Base-by-base conservation (phyloP, 2,329 filamentous ascomycete genomes). In the Trichoderma arundinaceum region DNA sequence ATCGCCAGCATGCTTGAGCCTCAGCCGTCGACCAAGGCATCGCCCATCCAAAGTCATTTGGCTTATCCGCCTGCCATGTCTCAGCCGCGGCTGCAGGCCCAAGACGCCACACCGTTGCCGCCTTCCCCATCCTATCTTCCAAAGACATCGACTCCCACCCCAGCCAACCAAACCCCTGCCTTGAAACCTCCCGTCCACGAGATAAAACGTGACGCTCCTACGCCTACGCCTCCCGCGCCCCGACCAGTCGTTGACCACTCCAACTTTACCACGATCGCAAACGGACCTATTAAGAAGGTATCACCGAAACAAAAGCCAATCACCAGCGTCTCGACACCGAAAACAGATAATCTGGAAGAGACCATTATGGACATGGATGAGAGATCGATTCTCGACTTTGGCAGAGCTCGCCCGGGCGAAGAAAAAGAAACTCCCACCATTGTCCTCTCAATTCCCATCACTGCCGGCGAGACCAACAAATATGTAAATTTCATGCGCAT, bases 401-500 rank as follows among this genome's bases (percentile, higher is more conserved):
- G 86, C 69, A 85, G 85, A 70, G 84, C 80, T 1, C 82, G 83
- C 59, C 84, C 84, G 2, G 86, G 86, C 35, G 84, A 87, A 54
- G 87, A 90, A 69, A 76, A 81, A 2, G 77, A 82, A 65, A 86
- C 86, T 2, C 93, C 88, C 46, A 96, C 88, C 4, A 97, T 99
- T 68, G 86, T 96, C 61, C 84, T 99, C 17, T 89, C 91, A 64
- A 89, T 99, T 65, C 88, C 91, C 0, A 84, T 99, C 44, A 86
- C 90, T 66, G 69, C 72, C 5, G 92, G 92, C 46, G 88, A 92
- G 71, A 90, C 87, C 41, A 97, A 97, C 76, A 92, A 94, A 70
- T 94, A 96, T 68, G 88, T 99, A 79, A 98, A 98, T 77, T 97
- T 98, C 70, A 94, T 94, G 73, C 92, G 92, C 51, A 84, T 98